Conservation (phyloP, 164 flowering plant species). For the Echeveria elegans region DNA sequence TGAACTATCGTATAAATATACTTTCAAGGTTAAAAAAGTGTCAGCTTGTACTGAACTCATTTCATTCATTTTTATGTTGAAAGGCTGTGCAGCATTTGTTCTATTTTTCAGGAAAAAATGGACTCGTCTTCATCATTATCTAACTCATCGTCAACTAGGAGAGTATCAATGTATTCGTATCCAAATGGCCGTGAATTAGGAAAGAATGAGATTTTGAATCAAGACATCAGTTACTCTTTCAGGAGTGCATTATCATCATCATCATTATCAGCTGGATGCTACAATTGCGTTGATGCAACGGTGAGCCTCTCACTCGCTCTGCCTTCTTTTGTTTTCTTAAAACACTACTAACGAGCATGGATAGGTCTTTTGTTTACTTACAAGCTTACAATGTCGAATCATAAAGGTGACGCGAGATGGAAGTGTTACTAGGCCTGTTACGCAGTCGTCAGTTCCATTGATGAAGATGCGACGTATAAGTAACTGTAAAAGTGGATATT, state of each 20-base stretch:
- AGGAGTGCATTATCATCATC: no score
- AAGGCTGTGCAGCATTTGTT: no score
- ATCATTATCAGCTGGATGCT: background rate
- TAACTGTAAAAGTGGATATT: background rate
- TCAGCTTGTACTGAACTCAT: no score
- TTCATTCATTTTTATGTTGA: no score
- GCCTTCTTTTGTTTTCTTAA: background rate
- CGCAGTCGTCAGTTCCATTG: background rate
- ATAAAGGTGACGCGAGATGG: background rate
- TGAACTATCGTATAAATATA: no score
- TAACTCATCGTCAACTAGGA: background rate
- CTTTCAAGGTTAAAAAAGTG: no score
- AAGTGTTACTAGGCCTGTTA: background rate
- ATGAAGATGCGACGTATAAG: background rate
- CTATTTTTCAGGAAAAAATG: no score
- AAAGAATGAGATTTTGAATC: background rate
- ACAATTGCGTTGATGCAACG: background rate
- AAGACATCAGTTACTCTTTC: background rate
- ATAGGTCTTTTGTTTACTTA: no score
- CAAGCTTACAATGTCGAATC: background rate
- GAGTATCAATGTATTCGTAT: background rate
- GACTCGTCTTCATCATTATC: background rate
- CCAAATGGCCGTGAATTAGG: background rate
- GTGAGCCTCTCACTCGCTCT: background rate
- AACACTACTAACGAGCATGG: no score